Evolutionary conservation across 2,329 filamentous ascomycete genomes (phyloP).

Genomic region (Colletotrichum echinochloae): DNA sequence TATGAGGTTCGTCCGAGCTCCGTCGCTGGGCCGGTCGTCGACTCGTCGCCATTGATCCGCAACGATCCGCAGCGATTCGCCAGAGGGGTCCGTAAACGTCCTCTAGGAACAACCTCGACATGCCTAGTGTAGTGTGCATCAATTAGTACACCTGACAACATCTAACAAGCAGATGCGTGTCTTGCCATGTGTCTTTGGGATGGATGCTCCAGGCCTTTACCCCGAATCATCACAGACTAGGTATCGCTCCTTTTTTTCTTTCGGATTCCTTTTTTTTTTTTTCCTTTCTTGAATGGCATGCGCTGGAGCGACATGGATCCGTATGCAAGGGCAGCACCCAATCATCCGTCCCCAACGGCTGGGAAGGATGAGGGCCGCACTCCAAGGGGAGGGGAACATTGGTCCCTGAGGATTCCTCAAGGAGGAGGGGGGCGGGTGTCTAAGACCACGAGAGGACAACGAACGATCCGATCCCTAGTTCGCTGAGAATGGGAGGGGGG

Average conservation of each 20-base stretch:
- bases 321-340: conserved; percentile 32
- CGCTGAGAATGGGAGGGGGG: conserved; percentile 14
- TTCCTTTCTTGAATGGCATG: conserved; percentile 6
- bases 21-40: background rate
- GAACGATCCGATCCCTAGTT: conserved; percentile 16
- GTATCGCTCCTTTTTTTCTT: conserved; percentile 9
- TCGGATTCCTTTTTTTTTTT: no score
- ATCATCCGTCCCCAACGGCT: conserved; percentile 10
- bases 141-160: no score
- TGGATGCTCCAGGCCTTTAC: background rate
- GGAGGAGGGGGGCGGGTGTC: conserved; percentile 7
- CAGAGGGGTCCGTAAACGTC: background rate
- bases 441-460: conserved; percentile 4
- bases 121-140: background rate
- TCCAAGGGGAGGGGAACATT: conserved; percentile 7
- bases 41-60: no score
- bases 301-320: conserved; percentile 21
- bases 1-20: background rate
- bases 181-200: conserved; percentile 1
- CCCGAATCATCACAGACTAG: background rate
- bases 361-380: conserved; percentile 2
- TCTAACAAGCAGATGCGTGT: background rate
- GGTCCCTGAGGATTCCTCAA: conserved; percentile 12
- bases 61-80: background rate
- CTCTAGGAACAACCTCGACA: background rate